phyloP scores from a whole-genome alignment of 441 rosid species.

The Brassica balearica region DNA sequence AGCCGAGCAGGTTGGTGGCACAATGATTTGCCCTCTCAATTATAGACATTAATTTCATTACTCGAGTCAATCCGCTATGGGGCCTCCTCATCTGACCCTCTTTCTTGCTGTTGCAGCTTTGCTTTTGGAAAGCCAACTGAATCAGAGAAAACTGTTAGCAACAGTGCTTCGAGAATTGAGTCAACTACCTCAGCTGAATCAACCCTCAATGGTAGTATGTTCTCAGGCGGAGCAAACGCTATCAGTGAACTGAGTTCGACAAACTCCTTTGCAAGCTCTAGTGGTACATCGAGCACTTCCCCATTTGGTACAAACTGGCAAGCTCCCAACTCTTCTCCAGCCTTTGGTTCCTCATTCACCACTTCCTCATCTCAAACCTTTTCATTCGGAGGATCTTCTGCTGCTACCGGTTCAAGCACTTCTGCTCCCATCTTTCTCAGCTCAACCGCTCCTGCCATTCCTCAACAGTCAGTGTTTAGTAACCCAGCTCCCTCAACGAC shows the following conservation, averaged over 20 bases:
- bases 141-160: conserved; percentile 46
- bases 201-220: conserved; percentile 50
- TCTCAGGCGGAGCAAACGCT: conserved; percentile 41
- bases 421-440: conserved; percentile 54
- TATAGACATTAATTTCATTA: conserved; percentile 19
- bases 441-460: conserved; percentile 52
- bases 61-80: conserved; percentile 11
- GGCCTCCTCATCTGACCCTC: conserved; percentile 22
- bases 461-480: conserved; percentile 57
- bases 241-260: conserved; percentile 30
- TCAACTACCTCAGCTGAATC: conserved; percentile 47
- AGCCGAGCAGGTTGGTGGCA: conserved; percentile 41
- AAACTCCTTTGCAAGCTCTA: conserved; percentile 55
- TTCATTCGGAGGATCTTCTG: conserved; percentile 55
- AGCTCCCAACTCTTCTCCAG: conserved; percentile 48
- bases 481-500: conserved; percentile 41
- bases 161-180: conserved; percentile 45
- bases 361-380: conserved; percentile 53
- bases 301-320: conserved; percentile 67
- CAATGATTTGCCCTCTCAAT: conserved; percentile 10
- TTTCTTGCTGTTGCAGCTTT: conserved; percentile 51
- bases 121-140: conserved; percentile 51
- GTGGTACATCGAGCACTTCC: conserved; percentile 45
- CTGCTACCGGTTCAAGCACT: conserved; percentile 42
- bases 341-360: conserved; percentile 50